Evolutionary conservation across 352 stramenopile species (phyloP).

Genomic region (Globisporangium lucens): DNA sequence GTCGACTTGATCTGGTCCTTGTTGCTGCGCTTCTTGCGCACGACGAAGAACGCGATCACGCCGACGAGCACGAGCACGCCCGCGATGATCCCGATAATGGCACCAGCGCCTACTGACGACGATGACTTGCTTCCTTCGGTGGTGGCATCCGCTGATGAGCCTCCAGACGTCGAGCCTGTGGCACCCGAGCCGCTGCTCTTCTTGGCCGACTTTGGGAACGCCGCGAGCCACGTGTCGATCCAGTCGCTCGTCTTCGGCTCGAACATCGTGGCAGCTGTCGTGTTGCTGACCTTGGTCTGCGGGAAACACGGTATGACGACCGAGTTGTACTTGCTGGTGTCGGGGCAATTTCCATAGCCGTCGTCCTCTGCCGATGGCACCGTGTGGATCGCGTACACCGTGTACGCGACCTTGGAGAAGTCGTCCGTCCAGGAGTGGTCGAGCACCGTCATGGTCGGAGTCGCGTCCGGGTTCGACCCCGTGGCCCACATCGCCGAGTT

Average conservation of each 20-base stretch:
- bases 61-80: conserved; percentile 13
- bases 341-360: conserved; percentile 23
- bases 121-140: not conserved
- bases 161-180: not conserved
- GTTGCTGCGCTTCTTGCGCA: conserved; percentile 3
- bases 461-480: conserved; percentile 15
- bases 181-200: not conserved
- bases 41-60: conserved; percentile 10
- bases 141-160: not conserved
- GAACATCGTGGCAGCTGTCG: not conserved
- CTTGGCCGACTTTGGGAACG: conserved; percentile 1
- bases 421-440: conserved; percentile 19
- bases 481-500: conserved; percentile 31
- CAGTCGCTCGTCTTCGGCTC: conserved; percentile 13
- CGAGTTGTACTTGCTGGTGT: conserved; percentile 22
- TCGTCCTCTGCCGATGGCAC: conserved; percentile 3
- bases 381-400: conserved; percentile 21
- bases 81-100: conserved; percentile 9
- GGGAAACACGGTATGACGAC: conserved; percentile 26
- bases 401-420: conserved; percentile 1
- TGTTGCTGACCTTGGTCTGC: not conserved
- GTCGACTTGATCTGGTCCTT: not conserved
- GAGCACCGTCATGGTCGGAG: conserved; percentile 11
- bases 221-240: conserved; percentile 14
- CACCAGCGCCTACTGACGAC: conserved; percentile 8